Base-by-base conservation (phyloP, 768 basidiomycete genomes). In the Trametes cinnabarina region DNA sequence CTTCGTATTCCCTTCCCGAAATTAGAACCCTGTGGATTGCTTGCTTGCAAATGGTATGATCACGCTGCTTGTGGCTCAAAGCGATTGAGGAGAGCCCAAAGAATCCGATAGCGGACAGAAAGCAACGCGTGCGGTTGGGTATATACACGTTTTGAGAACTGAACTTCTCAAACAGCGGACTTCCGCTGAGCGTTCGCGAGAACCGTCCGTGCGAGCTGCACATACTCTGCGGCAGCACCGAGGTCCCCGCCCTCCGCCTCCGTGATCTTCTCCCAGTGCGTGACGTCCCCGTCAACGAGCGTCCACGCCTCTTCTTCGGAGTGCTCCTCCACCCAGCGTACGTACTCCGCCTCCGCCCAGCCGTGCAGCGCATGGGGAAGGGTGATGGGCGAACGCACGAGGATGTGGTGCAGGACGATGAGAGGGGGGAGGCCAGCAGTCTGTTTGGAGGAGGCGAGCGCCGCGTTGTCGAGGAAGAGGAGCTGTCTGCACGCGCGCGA, bases 271-370 rank as follows among this genome's bases (percentile, higher is more conserved):
- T 94, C 88, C 90, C 89, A 92, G 58, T 87, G 86, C 3, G 80
- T 68, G 17, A 98, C 73, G 0, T 90, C 88, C 15, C 87, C 81
- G 51, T 94, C 90, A 11, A 99, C 75, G 43, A 98, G 79, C 14
- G 82, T 83, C 82, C 85, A 83, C 8, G 88, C 82, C 69, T 98
- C 96, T 58, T 79, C 81, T 58, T 87, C 84, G 2, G 84, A 77
- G 67, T 98, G 97, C 69, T 97, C 95, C 58, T 92, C 89, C 12
- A 98, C 80, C 94, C 95, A 99, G 42, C 92, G 84, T 47, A 97
- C 91, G 71, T 99, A 99, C 75, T 98, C 97, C 3, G 88, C 82
- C 68, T 98, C 94, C 56, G 91, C 88, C 96, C 97, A 98, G 0
- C 90, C 88, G 67, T 98, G 94, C 54, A 94, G 71, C 47, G 82